Base-by-base conservation (phyloP, 352 stramenopile species). In the Pythium plurisporium region DNA sequence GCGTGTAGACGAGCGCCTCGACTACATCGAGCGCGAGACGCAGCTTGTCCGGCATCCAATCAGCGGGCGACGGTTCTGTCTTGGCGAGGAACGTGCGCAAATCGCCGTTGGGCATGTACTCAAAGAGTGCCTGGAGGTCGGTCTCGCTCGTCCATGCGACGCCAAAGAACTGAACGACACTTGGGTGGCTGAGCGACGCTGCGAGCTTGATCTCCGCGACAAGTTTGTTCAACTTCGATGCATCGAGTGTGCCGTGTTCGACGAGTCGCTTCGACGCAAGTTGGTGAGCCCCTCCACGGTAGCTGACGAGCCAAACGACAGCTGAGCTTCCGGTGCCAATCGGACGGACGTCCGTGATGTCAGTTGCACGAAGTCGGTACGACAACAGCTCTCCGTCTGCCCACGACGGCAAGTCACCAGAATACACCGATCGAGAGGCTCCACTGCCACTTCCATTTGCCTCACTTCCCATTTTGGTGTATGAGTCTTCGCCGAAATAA, bases 101-200 rank as follows among this genome's bases (percentile, higher is more conserved):
- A n/a, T n/a, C 81, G 0, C 84, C 82, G 2, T 73, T 65, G 38
- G 69, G 74, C 76, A 92, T 86, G 55, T 82, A 91, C 53, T 94
- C 84, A n/a, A 90, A 34, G 14, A 91, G 68, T 59, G 90, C 75
- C 31, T 83, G 73, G 3, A 91, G 37, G 43, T 94, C 70, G 42
- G 66, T 44, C 33, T 80, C 47, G 34, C 41, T 72, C 1, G 70
- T 73, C 81, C 82, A 94, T 20, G 79, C 78, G 4, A 90, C 79
- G 5, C 87, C 87, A 17, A 92, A 62, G 37, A 96, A 87, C 19
- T 77, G 64, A 12, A 95, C 62, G 20, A 96, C 90, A 53, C 89
- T 89, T 7, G 81, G 76, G 37, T 96, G 85, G 14, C 72, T 66
- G 15, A 94, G 46, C 0, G 66, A 67, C 2, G 64, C 75, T 20